These are phyloP conservation scores for Aspergillus cavernicola DNA, from an alignment of 495 filamentous ascomycete genomes.

Conservation along the genomic window DNA sequence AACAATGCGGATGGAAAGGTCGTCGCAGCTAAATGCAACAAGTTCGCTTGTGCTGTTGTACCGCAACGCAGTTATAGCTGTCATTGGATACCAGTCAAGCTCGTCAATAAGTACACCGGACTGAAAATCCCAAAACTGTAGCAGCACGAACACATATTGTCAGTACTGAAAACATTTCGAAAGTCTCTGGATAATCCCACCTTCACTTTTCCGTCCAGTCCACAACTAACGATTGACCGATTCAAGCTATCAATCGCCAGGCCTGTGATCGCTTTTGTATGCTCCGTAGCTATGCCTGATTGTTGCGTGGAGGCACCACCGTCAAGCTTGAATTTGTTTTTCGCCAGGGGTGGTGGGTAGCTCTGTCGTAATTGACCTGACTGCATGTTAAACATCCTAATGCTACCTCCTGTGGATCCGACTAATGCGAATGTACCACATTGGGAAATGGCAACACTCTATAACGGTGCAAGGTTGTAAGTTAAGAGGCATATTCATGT, in stretches of 20 bases:
- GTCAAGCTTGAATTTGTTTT: conserved; percentile 52
- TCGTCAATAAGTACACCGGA: conserved; percentile 74
- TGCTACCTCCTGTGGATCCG: conserved; percentile 73
- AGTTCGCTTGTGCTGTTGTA: conserved; percentile 81
- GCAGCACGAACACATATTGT: not conserved
- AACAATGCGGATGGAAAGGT: conserved; percentile 80
- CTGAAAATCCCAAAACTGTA: conserved; percentile 84
- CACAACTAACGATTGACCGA: conserved; percentile 74
- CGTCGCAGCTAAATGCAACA: conserved; percentile 85
- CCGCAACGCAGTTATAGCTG: conserved; percentile 68
- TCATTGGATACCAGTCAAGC: conserved; percentile 80
- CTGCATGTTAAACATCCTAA: conserved; percentile 96
- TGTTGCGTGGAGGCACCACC: conserved; percentile 41
- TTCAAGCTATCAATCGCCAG: conserved; percentile 82
- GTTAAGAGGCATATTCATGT: not conserved
- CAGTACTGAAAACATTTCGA: conserved; percentile 1
- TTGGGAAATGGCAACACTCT: conserved; percentile 79
- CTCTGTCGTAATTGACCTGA: conserved; percentile 81
- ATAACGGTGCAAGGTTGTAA: not conserved
- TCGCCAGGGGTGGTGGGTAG: conserved; percentile 70
- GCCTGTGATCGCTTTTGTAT: conserved; percentile 80
- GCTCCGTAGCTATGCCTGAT: conserved; percentile 51
- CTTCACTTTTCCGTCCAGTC: conserved; percentile 90
- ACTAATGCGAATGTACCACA: conserved; percentile 95
- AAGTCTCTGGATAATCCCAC: conserved; percentile 22